Percentiles rank a stretch among this genome's conserved stretches.
These are phyloP conservation scores for Niveomyces coronatus DNA, from an alignment of 2,329 filamentous ascomycete species.

Conservation along the genomic window DNA sequence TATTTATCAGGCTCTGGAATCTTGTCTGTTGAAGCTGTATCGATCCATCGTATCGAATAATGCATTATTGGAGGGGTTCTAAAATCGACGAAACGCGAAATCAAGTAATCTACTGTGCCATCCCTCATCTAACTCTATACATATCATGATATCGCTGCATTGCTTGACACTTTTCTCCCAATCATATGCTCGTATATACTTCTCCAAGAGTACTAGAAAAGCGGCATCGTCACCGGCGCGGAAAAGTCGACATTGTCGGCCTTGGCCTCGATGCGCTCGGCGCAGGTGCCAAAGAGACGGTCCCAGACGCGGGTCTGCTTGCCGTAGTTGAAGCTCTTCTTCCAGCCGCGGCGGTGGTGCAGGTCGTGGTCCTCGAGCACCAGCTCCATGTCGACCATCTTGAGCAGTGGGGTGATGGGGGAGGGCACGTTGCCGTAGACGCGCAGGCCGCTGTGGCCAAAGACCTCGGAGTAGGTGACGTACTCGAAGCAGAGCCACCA, in stretches of 20 bases:
- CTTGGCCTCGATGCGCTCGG: conserved; percentile 7
- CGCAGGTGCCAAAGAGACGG: conserved; percentile 6
- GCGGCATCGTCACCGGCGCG: background rate
- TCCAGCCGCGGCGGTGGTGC: conserved; percentile 28
- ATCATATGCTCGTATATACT: background rate
- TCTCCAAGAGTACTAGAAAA: background rate
- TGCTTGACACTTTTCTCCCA: conserved; percentile 1
- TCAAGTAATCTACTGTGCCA: too few species aligned
- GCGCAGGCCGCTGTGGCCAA: conserved; percentile 30
- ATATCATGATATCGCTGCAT: conserved; percentile 5
- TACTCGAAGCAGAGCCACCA: conserved; percentile 37
- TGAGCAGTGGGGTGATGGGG: conserved; percentile 24
- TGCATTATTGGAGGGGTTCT: too few species aligned
- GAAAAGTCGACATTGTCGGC: conserved; percentile 5
- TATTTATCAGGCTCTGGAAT: too few species aligned
- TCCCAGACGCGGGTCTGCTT: conserved; percentile 10
- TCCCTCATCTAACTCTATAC: background rate
- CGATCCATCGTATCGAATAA: too few species aligned
- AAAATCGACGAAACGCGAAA: too few species aligned
- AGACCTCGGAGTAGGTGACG: conserved; percentile 28
- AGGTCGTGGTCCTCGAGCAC: conserved; percentile 33
- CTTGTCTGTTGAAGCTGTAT: too few species aligned
- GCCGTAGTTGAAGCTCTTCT: conserved; percentile 10
- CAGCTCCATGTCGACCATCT: conserved; percentile 23
- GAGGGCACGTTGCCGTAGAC: conserved; percentile 24